Base-by-base conservation (phyloP, 441 rosid genomes). In the Sinapis alba region DNA sequence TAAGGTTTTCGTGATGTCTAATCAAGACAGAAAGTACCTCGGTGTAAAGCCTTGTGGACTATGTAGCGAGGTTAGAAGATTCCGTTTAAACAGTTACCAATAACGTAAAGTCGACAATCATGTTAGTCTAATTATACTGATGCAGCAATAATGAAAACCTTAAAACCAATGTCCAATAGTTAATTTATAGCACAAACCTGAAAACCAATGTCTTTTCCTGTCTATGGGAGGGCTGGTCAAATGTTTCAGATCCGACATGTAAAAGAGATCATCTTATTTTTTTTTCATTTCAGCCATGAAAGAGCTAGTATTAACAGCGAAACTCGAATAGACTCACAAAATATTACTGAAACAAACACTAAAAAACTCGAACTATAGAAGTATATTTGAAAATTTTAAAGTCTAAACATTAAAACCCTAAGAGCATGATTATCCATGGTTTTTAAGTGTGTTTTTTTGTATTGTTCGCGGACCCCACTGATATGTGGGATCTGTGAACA, bases 21-120 rank as follows among this genome's bases (percentile, higher is more conserved):
- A 76, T 76, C 79, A 63, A 62, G 20, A 69, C 43, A 76, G 41
- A 76, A 76, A 69, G 70, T 54, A 69, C 59, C 65, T 63, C 34
- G 73, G 57, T 68, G 24, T 28, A 51, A 75, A 61, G 64, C 69
- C 57, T 76, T 51, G 21, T 20, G 50, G 60, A 54, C 60, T 69
- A 63, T 54, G 26, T 54, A 54, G 34, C 34, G 9, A 30, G 34
- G 8, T 7, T 30, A 32, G 11, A 75, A 68, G 74, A 75, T n/a
- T 61, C 64, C 53, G 18, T 20, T 62, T 68, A 56, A 68, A 62
- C 41, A 61, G 63, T 51, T 20, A 50, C 53, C 28, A 50, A 68
- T 13, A 38, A 36, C 12, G 13, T 9, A 11, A 54, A 47, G 54
- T 23, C 26, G 13, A 59, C 2, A 51, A 32, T 24, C 62, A 32